Percentiles rank a stretch among this genome's conserved stretches.
Conservation (phyloP, 345 rosid genomes). For the Excoecaria cochinchinensis region DNA sequence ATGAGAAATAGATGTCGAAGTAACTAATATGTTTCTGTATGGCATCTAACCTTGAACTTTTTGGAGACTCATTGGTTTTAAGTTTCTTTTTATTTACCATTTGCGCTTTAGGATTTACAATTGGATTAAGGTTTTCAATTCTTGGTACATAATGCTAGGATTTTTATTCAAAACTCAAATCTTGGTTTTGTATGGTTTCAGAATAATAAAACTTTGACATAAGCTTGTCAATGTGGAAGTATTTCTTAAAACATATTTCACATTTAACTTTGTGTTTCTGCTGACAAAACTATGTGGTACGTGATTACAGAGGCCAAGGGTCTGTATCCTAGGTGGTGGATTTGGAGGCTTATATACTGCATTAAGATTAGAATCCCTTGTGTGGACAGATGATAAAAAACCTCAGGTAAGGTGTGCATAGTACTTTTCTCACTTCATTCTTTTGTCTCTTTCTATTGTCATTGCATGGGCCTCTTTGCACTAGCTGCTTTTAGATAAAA, state of each 20-base stretch:
- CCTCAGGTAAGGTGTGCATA: constrained; percentile 49
- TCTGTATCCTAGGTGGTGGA: constrained; percentile 75
- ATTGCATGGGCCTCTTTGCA: not conserved
- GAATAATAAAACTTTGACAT: too few relatives aligned
- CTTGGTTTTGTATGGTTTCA: too few relatives aligned
- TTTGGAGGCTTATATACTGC: constrained; percentile 96
- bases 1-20: too few relatives aligned
- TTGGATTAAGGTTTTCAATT: not conserved
- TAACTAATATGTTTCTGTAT: too few relatives aligned
- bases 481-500: not conserved
- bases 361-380: constrained; percentile 82
- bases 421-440: not conserved
- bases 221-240: not conserved
- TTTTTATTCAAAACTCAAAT: too few relatives aligned
- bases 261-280: not conserved
- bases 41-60: too few relatives aligned
- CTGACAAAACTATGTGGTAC: not conserved
- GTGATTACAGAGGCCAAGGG: constrained; percentile 52
- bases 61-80: too few relatives aligned
- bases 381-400: constrained; percentile 80
- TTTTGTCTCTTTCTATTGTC: not conserved
- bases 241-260: not conserved
- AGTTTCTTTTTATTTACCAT: too few relatives aligned
- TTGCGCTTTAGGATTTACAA: not conserved
- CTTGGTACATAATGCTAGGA: not conserved